Evolutionary conservation across 2,329 filamentous ascomycete genomes (phyloP), one percentile per base, ranked within the genome.

Genomic region (Paecilomyces variotii): DNA sequence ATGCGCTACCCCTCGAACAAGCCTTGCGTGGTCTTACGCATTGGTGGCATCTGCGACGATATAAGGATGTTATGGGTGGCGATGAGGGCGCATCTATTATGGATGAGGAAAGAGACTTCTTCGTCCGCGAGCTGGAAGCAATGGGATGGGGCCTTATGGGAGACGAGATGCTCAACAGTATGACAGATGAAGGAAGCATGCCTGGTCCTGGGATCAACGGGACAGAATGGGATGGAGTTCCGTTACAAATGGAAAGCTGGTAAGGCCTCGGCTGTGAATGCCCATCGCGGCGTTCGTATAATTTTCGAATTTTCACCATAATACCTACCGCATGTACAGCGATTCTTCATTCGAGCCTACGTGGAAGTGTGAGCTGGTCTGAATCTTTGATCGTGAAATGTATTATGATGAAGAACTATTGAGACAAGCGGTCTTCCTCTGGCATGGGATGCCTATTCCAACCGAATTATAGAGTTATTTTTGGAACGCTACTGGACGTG

Each of bases 1-100:
- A 96, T 70, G 90, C 92, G 12, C 78, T 97, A 65, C 93, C 93
- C 1, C 80, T 97, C 6, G 94, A 99, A 75, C 92, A 97, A 78
- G 91, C 91, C 0, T 79, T 97, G 52, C 81, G 94, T 51, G 90
- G 89, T 50, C 75, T 99, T 63, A 97, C 93, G 56, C 91, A 97
- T 72, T 99, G 94, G 91, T 90, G 90, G 79, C 96, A 97, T 72
- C 79, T 96, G 66, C 84, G 90, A 59, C 78, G 85, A 62, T 97
- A 95, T 69, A 89, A 89, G 24, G 88, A 91, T 59, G 84, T 87
- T 59, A 90, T 96, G 82, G 78, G 72, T 27, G 69, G 73, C 9
- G 73, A 76, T n/a, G 74, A 75, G 34, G 75, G 73, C 14, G 67
- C 82, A 14, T 78, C 80, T 9, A 80, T 87, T 52, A 78, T 89